phyloP scores from a whole-genome alignment of 2,329 filamentous ascomycete genomes.

The Colletotrichum spaethianum region DNA sequence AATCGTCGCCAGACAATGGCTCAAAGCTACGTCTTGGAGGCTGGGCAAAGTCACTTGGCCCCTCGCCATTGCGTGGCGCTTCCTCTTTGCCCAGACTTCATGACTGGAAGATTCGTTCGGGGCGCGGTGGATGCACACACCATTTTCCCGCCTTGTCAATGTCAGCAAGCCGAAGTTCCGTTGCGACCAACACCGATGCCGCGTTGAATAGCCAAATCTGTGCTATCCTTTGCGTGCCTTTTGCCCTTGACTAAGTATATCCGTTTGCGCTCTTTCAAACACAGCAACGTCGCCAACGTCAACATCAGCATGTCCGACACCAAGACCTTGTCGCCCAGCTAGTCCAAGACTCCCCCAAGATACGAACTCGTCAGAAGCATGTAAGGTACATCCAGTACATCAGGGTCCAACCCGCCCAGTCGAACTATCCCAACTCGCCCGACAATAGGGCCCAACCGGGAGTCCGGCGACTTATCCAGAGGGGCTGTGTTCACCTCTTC shows the following conservation, averaged over 20 bases:
- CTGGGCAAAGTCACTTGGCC: conserved; percentile 39
- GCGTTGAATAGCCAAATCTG: not conserved
- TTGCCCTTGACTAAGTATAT: not conserved
- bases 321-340: conserved; percentile 4
- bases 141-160: not conserved
- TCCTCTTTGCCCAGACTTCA: conserved; percentile 21
- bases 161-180: not conserved
- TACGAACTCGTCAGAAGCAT: not conserved
- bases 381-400: conserved; percentile 5
- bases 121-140: conserved; percentile 11
- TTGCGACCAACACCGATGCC: not conserved
- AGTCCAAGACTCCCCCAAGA: not conserved
- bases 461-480: not conserved
- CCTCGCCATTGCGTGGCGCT: conserved; percentile 37
- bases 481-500: conserved; percentile 33
- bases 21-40: conserved; percentile 35
- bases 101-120: conserved; percentile 1
- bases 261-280: not conserved
- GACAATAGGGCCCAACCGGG: conserved; percentile 15
- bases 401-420: conserved; percentile 16
- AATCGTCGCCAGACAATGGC: conserved; percentile 14
- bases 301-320: not conserved
- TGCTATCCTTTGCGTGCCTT: not conserved
- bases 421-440: not conserved
- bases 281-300: not conserved